Evolutionary conservation across 2,329 filamentous ascomycete species (phyloP).

Genomic region (Epichloe bromicola): DNA sequence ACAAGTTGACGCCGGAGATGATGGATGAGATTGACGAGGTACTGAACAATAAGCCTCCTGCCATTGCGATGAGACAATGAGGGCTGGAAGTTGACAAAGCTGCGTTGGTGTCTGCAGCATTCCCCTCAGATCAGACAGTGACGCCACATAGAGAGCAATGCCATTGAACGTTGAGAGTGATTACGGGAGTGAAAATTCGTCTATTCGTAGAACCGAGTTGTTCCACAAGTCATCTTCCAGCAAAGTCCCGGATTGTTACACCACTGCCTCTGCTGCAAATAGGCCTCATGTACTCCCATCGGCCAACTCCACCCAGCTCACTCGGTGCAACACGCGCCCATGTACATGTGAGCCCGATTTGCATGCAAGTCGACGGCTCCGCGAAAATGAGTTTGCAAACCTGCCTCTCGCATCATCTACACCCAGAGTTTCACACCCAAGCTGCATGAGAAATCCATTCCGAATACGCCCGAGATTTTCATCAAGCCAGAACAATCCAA

Average conservation of each 20-base stretch:
- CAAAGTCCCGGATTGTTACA: background rate
- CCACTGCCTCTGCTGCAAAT: background rate
- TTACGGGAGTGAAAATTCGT: no score
- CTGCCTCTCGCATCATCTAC: background rate
- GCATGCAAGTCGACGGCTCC: background rate
- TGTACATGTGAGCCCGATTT: background rate
- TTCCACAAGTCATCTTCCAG: background rate
- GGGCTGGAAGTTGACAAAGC: background rate
- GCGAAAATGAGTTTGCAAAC: background rate
- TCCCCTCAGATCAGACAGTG: background rate
- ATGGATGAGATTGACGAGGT: constrained; percentile 46
- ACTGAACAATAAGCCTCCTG: constrained; percentile 44
- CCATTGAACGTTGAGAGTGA: background rate
- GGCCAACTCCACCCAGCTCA: background rate
- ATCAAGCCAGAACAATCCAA: background rate
- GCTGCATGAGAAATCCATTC: no score
- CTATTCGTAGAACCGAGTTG: background rate
- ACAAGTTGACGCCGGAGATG: constrained; percentile 46
- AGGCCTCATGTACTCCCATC: background rate
- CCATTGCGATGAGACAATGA: constrained; percentile 22
- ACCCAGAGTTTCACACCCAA: background rate
- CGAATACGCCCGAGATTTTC: no score
- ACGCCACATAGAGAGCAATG: background rate
- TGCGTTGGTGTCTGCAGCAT: background rate
- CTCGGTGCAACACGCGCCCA: background rate